Evolutionary conservation across 2,329 filamentous ascomycete genomes (phyloP), one percentile per base, ranked within the genome.

Genomic region (Phoma sp.): DNA sequence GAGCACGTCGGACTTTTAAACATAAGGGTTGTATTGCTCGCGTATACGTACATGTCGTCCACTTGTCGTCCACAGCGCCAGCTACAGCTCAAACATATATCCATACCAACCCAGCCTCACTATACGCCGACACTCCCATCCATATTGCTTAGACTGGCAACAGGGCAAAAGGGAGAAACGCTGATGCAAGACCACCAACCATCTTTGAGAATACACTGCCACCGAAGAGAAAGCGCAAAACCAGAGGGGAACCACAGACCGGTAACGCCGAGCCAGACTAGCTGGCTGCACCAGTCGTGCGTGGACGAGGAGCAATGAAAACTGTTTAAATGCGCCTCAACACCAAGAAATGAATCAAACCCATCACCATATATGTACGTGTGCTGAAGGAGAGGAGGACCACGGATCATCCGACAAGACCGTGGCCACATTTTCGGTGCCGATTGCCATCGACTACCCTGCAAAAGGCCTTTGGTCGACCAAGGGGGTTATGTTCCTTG

Each of bases 281-380:
- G 47, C 52, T 43, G 46, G 46, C 41, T 38, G 47, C 42, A 55
- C 52, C 52, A 43, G 37, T 46, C 37, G 39, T 56, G 52, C 38
- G 42, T 40, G 36, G 37, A 51, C 13, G 30, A 35, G 32, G 51
- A 51, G 48, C 38, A 24, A 44, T 40, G 25, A 52, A 43, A 14
- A 43, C 43, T 42, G 33, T 47, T 4, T 37, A 52, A 18, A 35
- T 45, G 50, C 64, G 55, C 63, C 63, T 45, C 18, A 62, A 67
- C 60, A 61, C 63, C 65, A 42, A 58, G 44, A 58, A 58, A 59
- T 62, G 60, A 57, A 53, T 55, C 56, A 47, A 44, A 39, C 41
- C 56, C 63, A 52, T 44, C 65, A 61, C 54, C 65, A 61, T 65
- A 42, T 66, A 67, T 64, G 62, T 58, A 64, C 58, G 55, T 53